These are phyloP conservation scores for Camellia granthamiana DNA, from an alignment of 148 eudicot genomes.

Conservation along the genomic window DNA sequence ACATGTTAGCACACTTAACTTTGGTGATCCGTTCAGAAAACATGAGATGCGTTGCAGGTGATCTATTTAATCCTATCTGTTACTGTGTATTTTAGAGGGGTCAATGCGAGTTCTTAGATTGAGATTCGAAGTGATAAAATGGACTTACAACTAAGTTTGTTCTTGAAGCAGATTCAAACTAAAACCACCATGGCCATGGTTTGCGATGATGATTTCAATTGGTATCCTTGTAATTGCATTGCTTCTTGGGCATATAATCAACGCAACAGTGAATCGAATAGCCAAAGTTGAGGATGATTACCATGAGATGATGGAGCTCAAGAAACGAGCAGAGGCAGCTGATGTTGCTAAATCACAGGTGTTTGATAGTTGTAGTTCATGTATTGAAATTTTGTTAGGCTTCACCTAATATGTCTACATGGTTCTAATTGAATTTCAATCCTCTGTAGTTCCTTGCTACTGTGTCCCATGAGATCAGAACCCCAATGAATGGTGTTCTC, in stretches of 20 bases:
- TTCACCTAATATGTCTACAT: background rate
- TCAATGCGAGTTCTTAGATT: background rate
- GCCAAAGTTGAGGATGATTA: slow-evolving; percentile 86
- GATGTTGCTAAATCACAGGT: slow-evolving; percentile 97
- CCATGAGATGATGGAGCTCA: slow-evolving; percentile 71
- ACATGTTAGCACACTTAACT: slow-evolving; percentile 71
- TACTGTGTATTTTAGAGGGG: background rate
- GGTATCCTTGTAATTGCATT: slow-evolving; percentile 70
- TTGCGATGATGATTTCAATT: slow-evolving; percentile 48
- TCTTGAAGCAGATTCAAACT: slow-evolving; percentile 72
- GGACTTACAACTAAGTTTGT: background rate
- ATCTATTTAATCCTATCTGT: background rate
- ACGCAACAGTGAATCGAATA: slow-evolving; percentile 76
- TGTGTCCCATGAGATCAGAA: slow-evolving; percentile 96
- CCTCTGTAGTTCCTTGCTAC: slow-evolving; percentile 90
- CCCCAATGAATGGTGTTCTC: slow-evolving; percentile 98
- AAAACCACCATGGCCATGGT: slow-evolving; percentile 83
- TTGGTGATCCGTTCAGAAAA: slow-evolving; percentile 87
- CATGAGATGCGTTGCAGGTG: slow-evolving; percentile 99
- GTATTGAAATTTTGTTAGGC: slow-evolving; percentile 4
- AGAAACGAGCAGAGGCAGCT: slow-evolving; percentile 88
- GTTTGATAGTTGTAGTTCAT: background rate
- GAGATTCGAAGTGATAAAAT: background rate
- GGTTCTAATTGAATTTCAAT: slow-evolving; percentile 18
- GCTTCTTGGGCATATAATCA: slow-evolving; percentile 69